These are phyloP conservation scores for Cocos nucifera DNA, from an alignment of 176 grass and related monocot species.

Conservation along the genomic window DNA sequence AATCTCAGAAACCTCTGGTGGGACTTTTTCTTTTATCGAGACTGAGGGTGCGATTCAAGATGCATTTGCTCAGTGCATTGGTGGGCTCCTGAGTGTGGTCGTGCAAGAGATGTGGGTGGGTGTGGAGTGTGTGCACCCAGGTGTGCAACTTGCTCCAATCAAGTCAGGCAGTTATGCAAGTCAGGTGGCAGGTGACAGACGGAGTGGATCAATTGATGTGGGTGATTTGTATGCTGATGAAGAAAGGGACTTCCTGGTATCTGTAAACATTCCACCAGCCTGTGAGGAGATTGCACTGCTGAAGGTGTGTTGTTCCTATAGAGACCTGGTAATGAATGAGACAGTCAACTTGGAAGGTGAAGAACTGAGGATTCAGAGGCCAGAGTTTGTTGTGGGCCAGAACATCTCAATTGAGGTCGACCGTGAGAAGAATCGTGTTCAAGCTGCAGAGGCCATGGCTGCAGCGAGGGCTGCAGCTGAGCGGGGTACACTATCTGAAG, in stretches of 20 bases:
- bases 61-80: conserved; percentile 96
- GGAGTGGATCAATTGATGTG: conserved; percentile 43
- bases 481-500: conserved; percentile 53
- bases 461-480: conserved; percentile 59
- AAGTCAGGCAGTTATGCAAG: conserved; percentile 76
- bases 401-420: conserved; percentile 62
- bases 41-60: conserved; percentile 88
- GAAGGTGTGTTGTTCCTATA: conserved; percentile 60
- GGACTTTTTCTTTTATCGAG: conserved; percentile 96
- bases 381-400: conserved; percentile 18
- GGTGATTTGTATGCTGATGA: conserved; percentile 87
- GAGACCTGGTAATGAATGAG: conserved; percentile 60
- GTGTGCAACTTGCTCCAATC: conserved; percentile 53
- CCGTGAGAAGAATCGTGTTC: conserved; percentile 65
- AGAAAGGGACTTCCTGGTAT: conserved; percentile 75
- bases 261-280: conserved; percentile 40
- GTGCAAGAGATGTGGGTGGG: conserved; percentile 53
- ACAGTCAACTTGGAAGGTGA: conserved; percentile 36
- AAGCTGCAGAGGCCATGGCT: conserved; percentile 49
- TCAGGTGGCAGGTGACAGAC: conserved; percentile 52
- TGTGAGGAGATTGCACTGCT: conserved; percentile 34
- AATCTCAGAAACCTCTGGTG: conserved; percentile 76
- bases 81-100: conserved; percentile 80
- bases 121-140: conserved; percentile 50
- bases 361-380: conserved; percentile 52